Conservation (phyloP, 345 rosid species). For the Corchorus capsularis region DNA sequence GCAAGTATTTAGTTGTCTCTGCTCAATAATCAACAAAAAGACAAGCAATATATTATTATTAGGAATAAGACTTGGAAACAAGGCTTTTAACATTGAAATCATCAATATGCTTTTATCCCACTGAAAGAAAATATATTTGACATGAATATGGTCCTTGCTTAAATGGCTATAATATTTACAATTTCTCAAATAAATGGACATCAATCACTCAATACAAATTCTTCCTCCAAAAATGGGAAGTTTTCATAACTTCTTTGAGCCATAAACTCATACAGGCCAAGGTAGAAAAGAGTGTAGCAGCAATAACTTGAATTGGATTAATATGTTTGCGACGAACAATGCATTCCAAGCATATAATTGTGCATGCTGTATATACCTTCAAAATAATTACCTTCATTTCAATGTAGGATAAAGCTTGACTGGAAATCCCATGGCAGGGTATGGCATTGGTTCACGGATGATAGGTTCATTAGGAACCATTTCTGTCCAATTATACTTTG, state of each 20-base stretch:
- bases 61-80: neutral
- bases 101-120: neutral
- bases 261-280: no score
- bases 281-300: no score
- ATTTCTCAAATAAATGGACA: neutral
- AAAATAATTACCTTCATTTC: no score
- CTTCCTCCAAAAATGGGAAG: neutral
- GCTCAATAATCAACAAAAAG: neutral
- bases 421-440: constrained; percentile 23
- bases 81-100: neutral
- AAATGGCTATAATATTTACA: neutral
- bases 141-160: neutral
- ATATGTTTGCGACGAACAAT: no score
- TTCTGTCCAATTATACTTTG: constrained; percentile 15
- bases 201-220: neutral
- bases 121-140: neutral
- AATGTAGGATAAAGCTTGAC: neutral
- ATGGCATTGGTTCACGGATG: constrained; percentile 5
- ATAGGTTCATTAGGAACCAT: constrained; percentile 10
- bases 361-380: no score
- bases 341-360: no score
- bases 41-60: neutral
- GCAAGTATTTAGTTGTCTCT: neutral
- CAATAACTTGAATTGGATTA: no score
- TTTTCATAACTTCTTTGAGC: neutral